Evolutionary conservation across 73 alveolate genomes (phyloP), one percentile per base, ranked within the genome.

Genomic region (Stentor roeselii): DNA sequence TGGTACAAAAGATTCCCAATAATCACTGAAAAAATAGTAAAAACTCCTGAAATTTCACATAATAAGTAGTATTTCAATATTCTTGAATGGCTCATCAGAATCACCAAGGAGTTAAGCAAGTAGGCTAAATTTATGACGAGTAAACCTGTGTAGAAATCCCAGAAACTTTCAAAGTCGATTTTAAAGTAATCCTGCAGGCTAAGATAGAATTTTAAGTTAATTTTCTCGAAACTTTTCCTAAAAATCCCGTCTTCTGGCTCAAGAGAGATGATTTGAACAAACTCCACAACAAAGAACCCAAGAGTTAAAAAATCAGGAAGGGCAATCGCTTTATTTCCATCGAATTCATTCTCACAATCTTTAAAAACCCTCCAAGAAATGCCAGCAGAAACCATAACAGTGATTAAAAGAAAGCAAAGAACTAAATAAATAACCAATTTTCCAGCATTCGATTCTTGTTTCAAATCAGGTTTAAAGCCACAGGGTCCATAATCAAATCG

Each of bases 81-180:
- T 27, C 34, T 40, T 21, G 34, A 21, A 11, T 34, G n/a, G n/a
- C 21, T 27, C 27, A 21, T 21, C n/a, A 67, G 15, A 67, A 67
- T 11, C 14, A 67, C 11, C 2, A 40, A 1, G 0, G 34, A 34
- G 34, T 21, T 27, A 21, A 67, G 41, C 80, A 21, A 67, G 21
- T 1, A 21, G 37, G 42, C 80, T 27, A 67, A 21, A 32, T 21
- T 21, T 27, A 34, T 21, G 80, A 27, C 41, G 41, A 14, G 41
- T 21, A 21, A 21, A 67, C 37, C n/a, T n/a, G n/a, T n/a, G n/a
- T n/a, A 67, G 50, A 36, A n/a, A 67, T 67, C 80, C 80, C 21
- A 67, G 21, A 67, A 0, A 32, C 27, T 27, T 2, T 34, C 27
- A 15, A 15, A 21, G n/a, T 67, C 27, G 34, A 67, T 27, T 67